Evolutionary conservation across 495 filamentous ascomycete genomes (phyloP).

Genomic region (Trichoderma reesei): DNA sequence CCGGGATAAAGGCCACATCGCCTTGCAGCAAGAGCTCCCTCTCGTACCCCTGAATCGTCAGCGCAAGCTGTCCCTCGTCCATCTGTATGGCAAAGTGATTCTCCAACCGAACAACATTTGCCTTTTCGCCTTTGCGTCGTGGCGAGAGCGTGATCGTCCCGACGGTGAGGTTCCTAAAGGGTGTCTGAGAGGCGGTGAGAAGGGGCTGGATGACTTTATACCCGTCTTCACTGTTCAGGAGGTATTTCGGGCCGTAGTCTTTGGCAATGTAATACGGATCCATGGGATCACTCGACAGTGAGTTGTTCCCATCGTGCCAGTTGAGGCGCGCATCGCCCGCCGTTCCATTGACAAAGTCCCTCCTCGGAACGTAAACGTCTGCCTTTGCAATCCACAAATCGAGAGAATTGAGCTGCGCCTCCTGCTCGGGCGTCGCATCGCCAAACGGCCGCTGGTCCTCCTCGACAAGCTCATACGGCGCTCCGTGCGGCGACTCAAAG

Average conservation of each 20-base stretch:
- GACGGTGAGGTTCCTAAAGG: constrained; percentile 26
- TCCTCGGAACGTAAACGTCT: constrained; percentile 22
- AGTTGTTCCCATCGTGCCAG: constrained; percentile 25
- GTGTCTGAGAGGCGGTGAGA: constrained; percentile 21
- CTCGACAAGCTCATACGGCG: neutral
- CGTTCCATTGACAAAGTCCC: constrained; percentile 27
- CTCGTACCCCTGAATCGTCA: no score
- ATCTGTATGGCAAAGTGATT: neutral
- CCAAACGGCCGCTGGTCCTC: neutral
- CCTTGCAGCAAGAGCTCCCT: no score
- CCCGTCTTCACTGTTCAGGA: constrained; percentile 24
- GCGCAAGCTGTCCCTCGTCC: no score
- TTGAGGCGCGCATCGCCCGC: constrained; percentile 11
- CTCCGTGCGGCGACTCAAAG: neutral
- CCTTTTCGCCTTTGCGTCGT: no score
- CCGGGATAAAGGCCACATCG: no score
- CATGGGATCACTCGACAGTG: constrained; percentile 15
- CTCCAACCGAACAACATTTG: constrained; percentile 13
- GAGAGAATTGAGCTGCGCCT: neutral
- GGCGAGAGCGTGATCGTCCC: no score
- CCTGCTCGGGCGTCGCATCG: no score
- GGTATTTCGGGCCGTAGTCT: constrained; percentile 30
- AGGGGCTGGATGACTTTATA: constrained; percentile 34
- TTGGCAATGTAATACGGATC: constrained; percentile 31
- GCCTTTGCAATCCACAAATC: neutral